Conservation (phyloP, 2,329 filamentous ascomycete genomes). For the Nemania serpens region DNA sequence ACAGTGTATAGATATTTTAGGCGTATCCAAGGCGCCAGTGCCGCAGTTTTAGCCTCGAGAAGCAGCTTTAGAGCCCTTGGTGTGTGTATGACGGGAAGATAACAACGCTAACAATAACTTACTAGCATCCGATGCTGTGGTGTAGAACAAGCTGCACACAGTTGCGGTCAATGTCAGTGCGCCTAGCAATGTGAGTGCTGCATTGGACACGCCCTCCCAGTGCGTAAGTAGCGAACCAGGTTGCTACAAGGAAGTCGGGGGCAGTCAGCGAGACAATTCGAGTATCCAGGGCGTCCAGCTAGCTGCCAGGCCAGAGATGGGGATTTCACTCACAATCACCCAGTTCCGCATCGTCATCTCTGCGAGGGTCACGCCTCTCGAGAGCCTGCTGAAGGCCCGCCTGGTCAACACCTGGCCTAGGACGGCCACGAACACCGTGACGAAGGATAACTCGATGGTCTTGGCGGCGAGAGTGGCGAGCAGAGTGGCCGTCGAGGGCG, state of each 20-base stretch:
- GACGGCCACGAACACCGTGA: constrained; percentile 76
- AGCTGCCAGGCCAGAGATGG: neutral
- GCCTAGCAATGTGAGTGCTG: constrained; percentile 67
- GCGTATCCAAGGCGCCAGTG: neutral
- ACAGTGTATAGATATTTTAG: neutral
- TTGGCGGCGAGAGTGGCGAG: constrained; percentile 74
- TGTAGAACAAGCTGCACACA: constrained; percentile 72
- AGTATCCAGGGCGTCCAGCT: neutral
- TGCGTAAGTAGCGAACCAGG: constrained; percentile 75
- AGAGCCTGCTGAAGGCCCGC: constrained; percentile 63
- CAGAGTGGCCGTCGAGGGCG: constrained; percentile 67
- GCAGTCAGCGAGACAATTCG: constrained; percentile 1
- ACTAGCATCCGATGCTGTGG: constrained; percentile 71
- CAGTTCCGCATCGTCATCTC: constrained; percentile 80
- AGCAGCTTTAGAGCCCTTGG: neutral
- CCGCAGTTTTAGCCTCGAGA: neutral
- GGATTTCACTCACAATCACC: constrained; percentile 55
- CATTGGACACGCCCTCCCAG: constrained; percentile 67
- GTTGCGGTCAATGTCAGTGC: constrained; percentile 67
- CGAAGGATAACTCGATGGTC: constrained; percentile 77
- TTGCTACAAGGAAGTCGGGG: constrained; percentile 46
- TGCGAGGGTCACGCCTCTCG: constrained; percentile 71
- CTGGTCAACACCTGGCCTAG: constrained; percentile 76
- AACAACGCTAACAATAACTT: neutral
- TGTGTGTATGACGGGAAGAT: neutral